Conservation (phyloP, 345 rosid genomes). For the Pugionium dolabratum region DNA sequence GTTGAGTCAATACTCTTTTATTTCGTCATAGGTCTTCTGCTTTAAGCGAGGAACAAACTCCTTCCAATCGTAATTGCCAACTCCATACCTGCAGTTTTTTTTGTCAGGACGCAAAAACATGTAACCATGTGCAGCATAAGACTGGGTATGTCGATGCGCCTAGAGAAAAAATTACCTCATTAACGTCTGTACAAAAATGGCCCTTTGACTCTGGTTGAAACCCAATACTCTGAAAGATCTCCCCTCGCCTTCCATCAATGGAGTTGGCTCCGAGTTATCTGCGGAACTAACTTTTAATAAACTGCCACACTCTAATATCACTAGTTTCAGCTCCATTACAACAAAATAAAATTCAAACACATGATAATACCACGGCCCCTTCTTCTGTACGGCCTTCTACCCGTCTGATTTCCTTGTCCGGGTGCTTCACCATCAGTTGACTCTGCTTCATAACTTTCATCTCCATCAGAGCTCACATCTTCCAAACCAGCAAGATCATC, state of each 20-base stretch:
- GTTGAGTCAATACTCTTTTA: slow-evolving; percentile 57
- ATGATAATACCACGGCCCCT: slow-evolving; percentile 64
- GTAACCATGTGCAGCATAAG: slow-evolving; percentile 9
- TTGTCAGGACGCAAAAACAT: slow-evolving; percentile 13
- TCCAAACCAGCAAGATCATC: slow-evolving; percentile 99
- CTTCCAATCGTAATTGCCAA: slow-evolving; percentile 88
- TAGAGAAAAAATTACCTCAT: slow-evolving; percentile 64
- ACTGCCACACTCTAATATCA: slow-evolving; percentile 13
- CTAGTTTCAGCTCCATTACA: slow-evolving; percentile 12
- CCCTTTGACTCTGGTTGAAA: slow-evolving; percentile 93
- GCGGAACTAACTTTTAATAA: slow-evolving; percentile 42
- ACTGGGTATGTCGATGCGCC: slow-evolving; percentile 9
- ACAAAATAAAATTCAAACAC: slow-evolving; percentile 10
- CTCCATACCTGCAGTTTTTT: slow-evolving; percentile 69
- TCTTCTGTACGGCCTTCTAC: slow-evolving; percentile 74
- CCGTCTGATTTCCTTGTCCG: slow-evolving; percentile 67
- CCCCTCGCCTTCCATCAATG: slow-evolving; percentile 99
- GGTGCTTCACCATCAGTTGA: slow-evolving; percentile 79
- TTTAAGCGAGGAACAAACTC: slow-evolving; percentile 84
- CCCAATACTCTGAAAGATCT: slow-evolving; percentile 91
- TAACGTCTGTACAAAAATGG: slow-evolving; percentile 84
- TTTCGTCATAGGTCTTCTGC: slow-evolving; percentile 91
- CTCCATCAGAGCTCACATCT: slow-evolving; percentile 95
- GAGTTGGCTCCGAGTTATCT: slow-evolving; percentile 72
- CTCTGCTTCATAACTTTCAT: slow-evolving; percentile 96